A percentile compares a stretch with the other conserved stretches of the same genome.
phyloP scores from a whole-genome alignment of 345 rosid species.

The Acer negundo region DNA sequence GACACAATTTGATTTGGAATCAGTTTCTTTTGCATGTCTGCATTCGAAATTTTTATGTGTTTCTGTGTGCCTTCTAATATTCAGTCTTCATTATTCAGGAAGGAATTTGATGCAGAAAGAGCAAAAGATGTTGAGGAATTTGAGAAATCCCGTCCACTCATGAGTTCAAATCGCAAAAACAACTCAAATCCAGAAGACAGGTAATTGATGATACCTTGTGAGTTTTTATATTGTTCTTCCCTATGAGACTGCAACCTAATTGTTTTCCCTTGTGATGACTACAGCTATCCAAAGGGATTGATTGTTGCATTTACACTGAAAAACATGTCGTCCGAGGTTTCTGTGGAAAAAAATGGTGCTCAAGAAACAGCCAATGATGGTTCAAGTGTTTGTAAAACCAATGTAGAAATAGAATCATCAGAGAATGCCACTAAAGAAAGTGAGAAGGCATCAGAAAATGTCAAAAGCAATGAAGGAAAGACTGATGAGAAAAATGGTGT shows the following conservation, averaged over 20 bases:
- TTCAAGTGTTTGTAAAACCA: conserved; percentile 29
- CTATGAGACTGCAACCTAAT: conserved; percentile 17
- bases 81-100: conserved; percentile 45
- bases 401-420: conserved; percentile 29
- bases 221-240: neutral
- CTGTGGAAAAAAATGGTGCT: conserved; percentile 36
- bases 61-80: neutral
- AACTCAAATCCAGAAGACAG: conserved; percentile 44
- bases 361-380: conserved; percentile 35
- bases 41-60: neutral
- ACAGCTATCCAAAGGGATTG: conserved; percentile 87
- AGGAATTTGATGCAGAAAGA: conserved; percentile 79
- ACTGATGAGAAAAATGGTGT: conserved; percentile 36
- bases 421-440: conserved; percentile 26
- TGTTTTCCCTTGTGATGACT: conserved; percentile 14
- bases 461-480: conserved; percentile 20
- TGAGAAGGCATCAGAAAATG: conserved; percentile 28
- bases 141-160: conserved; percentile 39
- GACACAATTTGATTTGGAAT: neutral
- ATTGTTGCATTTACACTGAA: conserved; percentile 80
- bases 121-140: conserved; percentile 48
- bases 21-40: neutral
- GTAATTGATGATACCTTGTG: conserved; percentile 37
- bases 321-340: conserved; percentile 40
- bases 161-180: conserved; percentile 46